Evolutionary conservation across 1,284 basidiomycete genomes (phyloP), one percentile per base, ranked within the genome.

Genomic region (Fomitopsis palustris): DNA sequence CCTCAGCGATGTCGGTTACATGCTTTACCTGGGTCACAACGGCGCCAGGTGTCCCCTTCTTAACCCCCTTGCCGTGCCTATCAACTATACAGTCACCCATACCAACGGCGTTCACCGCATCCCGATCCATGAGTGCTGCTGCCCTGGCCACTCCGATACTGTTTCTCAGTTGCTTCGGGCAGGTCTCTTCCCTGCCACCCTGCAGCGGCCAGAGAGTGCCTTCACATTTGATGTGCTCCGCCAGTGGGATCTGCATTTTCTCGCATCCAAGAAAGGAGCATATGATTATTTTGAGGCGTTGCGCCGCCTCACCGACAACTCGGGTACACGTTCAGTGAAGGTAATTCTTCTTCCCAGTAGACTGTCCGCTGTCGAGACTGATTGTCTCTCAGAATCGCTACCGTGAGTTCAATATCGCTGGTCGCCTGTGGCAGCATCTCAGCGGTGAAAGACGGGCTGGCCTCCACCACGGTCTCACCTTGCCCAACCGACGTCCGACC

Each of bases 101-200:
- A 42, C n/a, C 41, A 55, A 55, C 39, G 53, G 53, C 37, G 31
- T 55, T 42, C 53, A 55, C n/a, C 19, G 31, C 2, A 19, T 42
- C n/a, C 21, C 21, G 19, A 42, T 55, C 21, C 38, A 41, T 25
- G 21, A 35, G 53, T 55, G 53, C 23, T 38, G 38, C 25, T 55
- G 53, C 27, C 53, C 53, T 23, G 8, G 25, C 9, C 37, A 35
- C 8, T 5, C 1, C 9, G 9, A 39, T 5, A 23, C 23, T 10
- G 23, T 55, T 2, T 55, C 53, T 17, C 53, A 55, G 31, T 38
- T 55, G 9, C 23, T 55, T 17, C 39, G 23, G 21, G 53, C 21
- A 6, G 21, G 53, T 2, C 38, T 55, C 3, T 55, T 55, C 23
- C 53, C 53, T 2, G 53, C 38, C 8, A 41, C 53, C 16, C 23